A percentile compares a stretch with the other conserved stretches of the same genome.
phyloP scores from a whole-genome alignment of 1,284 basidiomycete genomes.

The Cutaneotrichosporon sp. region DNA sequence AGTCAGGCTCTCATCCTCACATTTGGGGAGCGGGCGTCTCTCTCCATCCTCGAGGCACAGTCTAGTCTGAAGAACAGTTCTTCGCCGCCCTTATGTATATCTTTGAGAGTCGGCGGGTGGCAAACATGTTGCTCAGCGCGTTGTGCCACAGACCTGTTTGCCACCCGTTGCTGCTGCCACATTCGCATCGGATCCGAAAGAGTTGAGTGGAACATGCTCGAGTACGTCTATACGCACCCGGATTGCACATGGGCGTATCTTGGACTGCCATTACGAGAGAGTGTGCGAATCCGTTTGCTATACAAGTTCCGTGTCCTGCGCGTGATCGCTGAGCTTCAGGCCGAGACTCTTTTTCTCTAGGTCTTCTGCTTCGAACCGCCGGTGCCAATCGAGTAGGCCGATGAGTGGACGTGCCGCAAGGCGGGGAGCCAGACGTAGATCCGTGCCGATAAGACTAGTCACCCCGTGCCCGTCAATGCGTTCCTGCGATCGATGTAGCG shows the following conservation, averaged over 20 bases:
- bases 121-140: background rate
- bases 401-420: too few species aligned
- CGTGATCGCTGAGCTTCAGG: background rate
- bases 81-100: background rate
- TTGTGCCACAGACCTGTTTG: background rate
- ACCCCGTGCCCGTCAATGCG: too few species aligned
- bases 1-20: background rate
- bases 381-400: too few species aligned
- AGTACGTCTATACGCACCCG: background rate
- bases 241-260: background rate
- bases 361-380: too few species aligned
- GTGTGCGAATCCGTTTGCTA: background rate
- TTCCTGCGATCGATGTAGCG: too few species aligned
- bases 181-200: background rate
- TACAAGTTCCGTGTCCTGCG: background rate
- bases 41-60: background rate
- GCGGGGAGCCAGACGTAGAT: too few species aligned
- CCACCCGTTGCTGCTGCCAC: background rate
- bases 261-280: too few species aligned
- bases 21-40: background rate
- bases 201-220: background rate
- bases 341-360: background rate
- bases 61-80: background rate
- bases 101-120: background rate
- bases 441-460: too few species aligned